A percentile compares a stretch with the other conserved stretches of the same genome.
Conservation (phyloP, 345 rosid species). For the Erysimum cheiranthoides region DNA sequence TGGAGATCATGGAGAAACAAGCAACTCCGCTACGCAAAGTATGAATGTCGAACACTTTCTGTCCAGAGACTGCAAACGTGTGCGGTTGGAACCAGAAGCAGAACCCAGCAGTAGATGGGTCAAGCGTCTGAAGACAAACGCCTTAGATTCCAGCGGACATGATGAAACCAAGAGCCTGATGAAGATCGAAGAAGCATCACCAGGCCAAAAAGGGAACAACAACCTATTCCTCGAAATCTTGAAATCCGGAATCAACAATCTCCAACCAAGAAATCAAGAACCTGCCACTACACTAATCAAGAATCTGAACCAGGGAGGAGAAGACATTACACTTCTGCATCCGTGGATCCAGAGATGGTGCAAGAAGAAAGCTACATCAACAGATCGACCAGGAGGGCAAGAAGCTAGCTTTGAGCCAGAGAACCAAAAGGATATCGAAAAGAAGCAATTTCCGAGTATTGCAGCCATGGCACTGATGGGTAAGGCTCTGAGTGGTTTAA, state of each 20-base stretch:
- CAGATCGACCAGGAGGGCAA: slow-evolving; percentile 38
- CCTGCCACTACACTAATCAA: slow-evolving; percentile 36
- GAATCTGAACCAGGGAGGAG: slow-evolving; percentile 40
- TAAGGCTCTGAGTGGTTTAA: slow-evolving; percentile 72
- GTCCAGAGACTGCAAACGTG: slow-evolving; percentile 50
- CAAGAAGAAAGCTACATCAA: slow-evolving; percentile 42
- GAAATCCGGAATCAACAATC: slow-evolving; percentile 46
- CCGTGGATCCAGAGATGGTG: slow-evolving; percentile 88
- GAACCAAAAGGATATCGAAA: slow-evolving; percentile 51
- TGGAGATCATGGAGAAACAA: slow-evolving; percentile 52
- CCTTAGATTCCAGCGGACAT: slow-evolving; percentile 45
- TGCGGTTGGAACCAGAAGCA: slow-evolving; percentile 45
- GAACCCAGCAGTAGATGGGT: slow-evolving; percentile 75
- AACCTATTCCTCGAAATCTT: slow-evolving; percentile 45
- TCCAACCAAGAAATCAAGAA: slow-evolving; percentile 45
- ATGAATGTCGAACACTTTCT: slow-evolving; percentile 64
- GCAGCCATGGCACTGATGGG: slow-evolving; percentile 99
- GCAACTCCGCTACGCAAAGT: slow-evolving; percentile 77
- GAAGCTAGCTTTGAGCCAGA: slow-evolving; percentile 50
- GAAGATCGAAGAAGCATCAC: slow-evolving; percentile 51
- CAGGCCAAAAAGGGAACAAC: slow-evolving; percentile 49
- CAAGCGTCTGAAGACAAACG: slow-evolving; percentile 71
- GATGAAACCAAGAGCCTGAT: slow-evolving; percentile 54
- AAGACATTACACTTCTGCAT: slow-evolving; percentile 49
- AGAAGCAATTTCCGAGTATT: slow-evolving; percentile 80